These are phyloP conservation scores for Erysimum cheiranthoides DNA, from an alignment of 345 rosid species.

Conservation along the genomic window DNA sequence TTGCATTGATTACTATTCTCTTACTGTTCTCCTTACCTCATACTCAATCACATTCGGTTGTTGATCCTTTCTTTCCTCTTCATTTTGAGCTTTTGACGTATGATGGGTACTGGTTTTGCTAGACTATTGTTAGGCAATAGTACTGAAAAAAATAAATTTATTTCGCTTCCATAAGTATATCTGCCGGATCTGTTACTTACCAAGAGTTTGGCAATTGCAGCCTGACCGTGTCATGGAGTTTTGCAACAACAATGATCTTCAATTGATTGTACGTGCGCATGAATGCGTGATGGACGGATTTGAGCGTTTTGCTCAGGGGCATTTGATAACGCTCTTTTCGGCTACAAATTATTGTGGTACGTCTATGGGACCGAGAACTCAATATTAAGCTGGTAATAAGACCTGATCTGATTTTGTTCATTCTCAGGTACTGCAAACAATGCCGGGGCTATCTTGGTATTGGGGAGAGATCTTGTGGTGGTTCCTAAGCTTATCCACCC, in stretches of 20 bases:
- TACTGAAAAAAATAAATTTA: not conserved
- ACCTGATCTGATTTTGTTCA: not conserved
- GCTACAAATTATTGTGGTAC: slow-evolving; percentile 97
- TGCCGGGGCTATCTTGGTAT: slow-evolving; percentile 95
- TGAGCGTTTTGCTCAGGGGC: slow-evolving; percentile 98
- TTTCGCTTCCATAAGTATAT: not conserved
- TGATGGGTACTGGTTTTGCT: not conserved
- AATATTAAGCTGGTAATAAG: not conserved
- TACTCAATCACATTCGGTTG: not conserved
- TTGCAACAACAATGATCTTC: slow-evolving; percentile 97
- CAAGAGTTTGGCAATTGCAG: slow-evolving; percentile 52
- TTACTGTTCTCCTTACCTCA: not conserved
- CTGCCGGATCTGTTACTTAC: slow-evolving; percentile 8
- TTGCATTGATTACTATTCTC: not conserved
- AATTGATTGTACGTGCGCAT: slow-evolving; percentile 95
- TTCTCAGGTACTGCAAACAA: slow-evolving; percentile 93
- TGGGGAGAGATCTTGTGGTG: slow-evolving; percentile 98
- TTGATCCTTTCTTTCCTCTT: not conserved
- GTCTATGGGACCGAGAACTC: slow-evolving; percentile 23
- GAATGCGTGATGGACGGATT: slow-evolving; percentile 99
- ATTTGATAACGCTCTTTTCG: slow-evolving; percentile 93
- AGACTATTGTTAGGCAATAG: not conserved
- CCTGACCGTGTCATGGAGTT: slow-evolving; percentile 99
- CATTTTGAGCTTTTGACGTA: not conserved
- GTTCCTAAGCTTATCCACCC: slow-evolving; percentile 98